These are phyloP conservation scores for Aspergillus ibericus DNA, from an alignment of 2,329 filamentous ascomycete genomes.

Conservation along the genomic window DNA sequence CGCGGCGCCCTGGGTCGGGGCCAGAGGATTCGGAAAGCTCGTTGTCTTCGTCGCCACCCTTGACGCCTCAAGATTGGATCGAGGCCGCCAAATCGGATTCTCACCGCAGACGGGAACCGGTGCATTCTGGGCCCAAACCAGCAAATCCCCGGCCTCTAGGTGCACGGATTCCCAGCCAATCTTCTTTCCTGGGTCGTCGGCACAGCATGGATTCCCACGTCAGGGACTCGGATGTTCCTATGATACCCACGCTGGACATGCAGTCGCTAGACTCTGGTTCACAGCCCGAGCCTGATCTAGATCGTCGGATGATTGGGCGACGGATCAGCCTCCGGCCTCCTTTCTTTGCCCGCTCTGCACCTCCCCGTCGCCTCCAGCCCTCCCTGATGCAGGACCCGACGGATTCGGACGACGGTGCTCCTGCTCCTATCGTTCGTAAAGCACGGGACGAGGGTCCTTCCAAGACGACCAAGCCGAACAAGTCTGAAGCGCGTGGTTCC, in stretches of 20 bases:
- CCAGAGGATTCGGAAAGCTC: constrained; percentile 12
- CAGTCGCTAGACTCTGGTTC: constrained; percentile 23
- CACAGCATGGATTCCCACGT: constrained; percentile 29
- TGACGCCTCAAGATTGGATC: constrained; percentile 46
- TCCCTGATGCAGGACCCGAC: constrained; percentile 26
- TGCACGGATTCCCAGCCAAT: constrained; percentile 23
- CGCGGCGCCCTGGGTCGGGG: constrained; percentile 9
- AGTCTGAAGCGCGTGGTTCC: constrained; percentile 14
- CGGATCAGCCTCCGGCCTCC: constrained; percentile 38
- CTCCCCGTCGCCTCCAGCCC: constrained; percentile 25
- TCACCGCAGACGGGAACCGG: constrained; percentile 20
- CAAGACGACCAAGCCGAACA: constrained; percentile 11
- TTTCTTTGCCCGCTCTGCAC: constrained; percentile 35
- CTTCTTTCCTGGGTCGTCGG: constrained; percentile 27
- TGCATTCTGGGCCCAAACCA: constrained; percentile 11
- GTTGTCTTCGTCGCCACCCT: constrained; percentile 29
- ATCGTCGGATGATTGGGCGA: constrained; percentile 23
- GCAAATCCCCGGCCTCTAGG: constrained; percentile 14
- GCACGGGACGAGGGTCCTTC: constrained; percentile 21
- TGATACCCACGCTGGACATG: constrained; percentile 31
- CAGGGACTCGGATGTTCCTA: constrained; percentile 25
- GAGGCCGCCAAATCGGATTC: constrained; percentile 37
- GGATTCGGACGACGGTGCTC: constrained; percentile 33
- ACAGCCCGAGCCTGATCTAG: constrained; percentile 20
- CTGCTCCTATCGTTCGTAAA: constrained; percentile 37